Evolutionary conservation across 2,329 filamentous ascomycete species (phyloP), one percentile per base, ranked within the genome.

Genomic region (Epichloe hybrida): DNA sequence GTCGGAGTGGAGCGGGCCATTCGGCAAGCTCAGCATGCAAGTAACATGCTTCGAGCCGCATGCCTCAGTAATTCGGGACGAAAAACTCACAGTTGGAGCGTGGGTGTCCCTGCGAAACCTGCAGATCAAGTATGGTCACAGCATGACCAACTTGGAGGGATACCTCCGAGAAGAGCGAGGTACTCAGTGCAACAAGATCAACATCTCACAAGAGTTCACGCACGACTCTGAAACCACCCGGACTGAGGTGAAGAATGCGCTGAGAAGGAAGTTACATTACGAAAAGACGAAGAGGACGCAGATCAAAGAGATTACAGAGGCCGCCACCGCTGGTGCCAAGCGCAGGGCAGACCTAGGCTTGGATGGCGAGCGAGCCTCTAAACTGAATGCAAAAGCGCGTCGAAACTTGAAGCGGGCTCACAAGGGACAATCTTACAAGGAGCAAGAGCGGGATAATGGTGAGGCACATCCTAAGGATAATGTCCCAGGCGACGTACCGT

Each of bases 11-110:
- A 69, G 71, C 2, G 88, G 89, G 0, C 90, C 90, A 0, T 83
- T 71, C 57, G 90, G 89, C 2, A 81, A 82, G 59, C 71, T 77
- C 60, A 83, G 81, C 1, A 71, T 96, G 49, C 81, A 83, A 57
- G 67, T 96, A 23, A 84, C 80, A 31, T 73, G 86, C 31, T 94
- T 74, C 63, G 80, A 83, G 13, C 77, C 78, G 0, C 85, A 95
- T 63, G 79, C 81, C 1, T 58, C 62, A 1, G 79, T 70, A 55
- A 74, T 83, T n/a, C 73, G 72, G 15, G 60, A 73, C 0, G 64
- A 55, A 1, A 48, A 78, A 6, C 68, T 93, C 27, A 67, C 72
- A 2, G 64, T 69, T n/a, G 77, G 79, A 3, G 70, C 80, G 23
- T 83, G 84, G 72, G 68, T 95, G 2, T 67, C 67, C 4, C 65